Conservation (phyloP, 495 filamentous ascomycete genomes). For the Penicillium taxi region DNA sequence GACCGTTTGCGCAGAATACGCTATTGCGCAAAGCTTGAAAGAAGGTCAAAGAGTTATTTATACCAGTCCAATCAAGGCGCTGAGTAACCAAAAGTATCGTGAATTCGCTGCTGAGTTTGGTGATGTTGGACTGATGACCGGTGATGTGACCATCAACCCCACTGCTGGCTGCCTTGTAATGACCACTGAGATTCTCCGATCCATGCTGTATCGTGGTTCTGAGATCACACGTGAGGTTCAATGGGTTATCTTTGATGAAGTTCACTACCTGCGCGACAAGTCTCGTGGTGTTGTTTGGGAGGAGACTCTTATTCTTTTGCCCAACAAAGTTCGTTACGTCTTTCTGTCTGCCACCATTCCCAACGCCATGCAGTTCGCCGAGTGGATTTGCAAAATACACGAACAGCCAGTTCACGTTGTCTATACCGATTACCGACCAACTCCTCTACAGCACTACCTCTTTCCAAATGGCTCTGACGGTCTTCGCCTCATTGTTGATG, state of each 20-base stretch:
- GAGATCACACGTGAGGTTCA: slow-evolving; percentile 98
- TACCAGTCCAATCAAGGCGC: slow-evolving; percentile 96
- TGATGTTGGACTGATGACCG: slow-evolving; percentile 96
- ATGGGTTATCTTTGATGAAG: slow-evolving; percentile 97
- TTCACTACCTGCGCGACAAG: slow-evolving; percentile 88
- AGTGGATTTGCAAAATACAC: slow-evolving; percentile 97
- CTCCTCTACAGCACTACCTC: slow-evolving; percentile 94
- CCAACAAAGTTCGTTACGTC: slow-evolving; percentile 96
- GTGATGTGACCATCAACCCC: slow-evolving; percentile 98
- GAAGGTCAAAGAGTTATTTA: slow-evolving; percentile 98
- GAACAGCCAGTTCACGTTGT: slow-evolving; percentile 96
- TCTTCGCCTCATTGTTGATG: slow-evolving; percentile 90
- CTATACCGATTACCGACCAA: slow-evolving; percentile 96
- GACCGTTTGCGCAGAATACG: slow-evolving; percentile 96
- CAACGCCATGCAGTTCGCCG: slow-evolving; percentile 98
- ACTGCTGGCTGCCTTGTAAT: slow-evolving; percentile 97
- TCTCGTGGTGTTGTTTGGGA: slow-evolving; percentile 94
- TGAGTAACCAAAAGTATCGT: slow-evolving; percentile 97
- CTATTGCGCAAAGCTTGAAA: slow-evolving; percentile 94
- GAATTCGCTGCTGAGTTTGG: slow-evolving; percentile 94
- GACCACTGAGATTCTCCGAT: slow-evolving; percentile 98
- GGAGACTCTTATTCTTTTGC: slow-evolving; percentile 93
- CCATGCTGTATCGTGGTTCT: slow-evolving; percentile 95
- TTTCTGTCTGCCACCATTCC: slow-evolving; percentile 99
- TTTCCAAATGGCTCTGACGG: slow-evolving; percentile 91